A percentile compares a stretch with the other conserved stretches of the same genome.
Conservation (phyloP, 1,139 yeast species). For the Nakaseomyces uthaithaninus region DNA sequence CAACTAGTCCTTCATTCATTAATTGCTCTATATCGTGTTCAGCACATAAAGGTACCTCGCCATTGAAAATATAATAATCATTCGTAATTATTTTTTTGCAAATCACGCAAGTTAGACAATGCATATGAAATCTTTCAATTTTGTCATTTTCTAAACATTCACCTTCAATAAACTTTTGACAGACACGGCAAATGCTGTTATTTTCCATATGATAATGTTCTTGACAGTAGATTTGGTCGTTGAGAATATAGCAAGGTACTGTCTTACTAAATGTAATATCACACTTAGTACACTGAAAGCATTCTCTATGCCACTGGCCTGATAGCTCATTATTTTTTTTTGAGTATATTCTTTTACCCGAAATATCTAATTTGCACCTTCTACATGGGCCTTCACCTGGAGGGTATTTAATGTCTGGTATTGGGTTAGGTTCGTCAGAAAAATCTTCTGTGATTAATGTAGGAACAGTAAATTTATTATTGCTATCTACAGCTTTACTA, state of each 20-base stretch:
- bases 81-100: conserved; percentile 42
- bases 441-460: not conserved
- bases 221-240: conserved; percentile 76
- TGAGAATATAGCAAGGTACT: conserved; percentile 68
- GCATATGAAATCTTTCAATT: conserved; percentile 55
- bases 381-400: conserved; percentile 76
- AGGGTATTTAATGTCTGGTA: conserved; percentile 27
- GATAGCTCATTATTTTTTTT: conserved; percentile 65
- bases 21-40: conserved; percentile 26
- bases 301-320: conserved; percentile 90
- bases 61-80: conserved; percentile 42
- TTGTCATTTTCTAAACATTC: conserved; percentile 75
- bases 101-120: conserved; percentile 51
- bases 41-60: conserved; percentile 24
- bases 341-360: conserved; percentile 60
- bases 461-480: conserved; percentile 1
- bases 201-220: conserved; percentile 73
- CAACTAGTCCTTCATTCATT: conserved; percentile 14
- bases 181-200: conserved; percentile 62
- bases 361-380: conserved; percentile 39
- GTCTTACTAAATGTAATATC: conserved; percentile 46
- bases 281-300: conserved; percentile 73
- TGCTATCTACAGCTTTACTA: not conserved
- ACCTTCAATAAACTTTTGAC: conserved; percentile 80
- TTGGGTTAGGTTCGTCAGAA: not conserved